Conservation (phyloP, 352 stramenopile genomes). For the Globisporangium middletonii region DNA sequence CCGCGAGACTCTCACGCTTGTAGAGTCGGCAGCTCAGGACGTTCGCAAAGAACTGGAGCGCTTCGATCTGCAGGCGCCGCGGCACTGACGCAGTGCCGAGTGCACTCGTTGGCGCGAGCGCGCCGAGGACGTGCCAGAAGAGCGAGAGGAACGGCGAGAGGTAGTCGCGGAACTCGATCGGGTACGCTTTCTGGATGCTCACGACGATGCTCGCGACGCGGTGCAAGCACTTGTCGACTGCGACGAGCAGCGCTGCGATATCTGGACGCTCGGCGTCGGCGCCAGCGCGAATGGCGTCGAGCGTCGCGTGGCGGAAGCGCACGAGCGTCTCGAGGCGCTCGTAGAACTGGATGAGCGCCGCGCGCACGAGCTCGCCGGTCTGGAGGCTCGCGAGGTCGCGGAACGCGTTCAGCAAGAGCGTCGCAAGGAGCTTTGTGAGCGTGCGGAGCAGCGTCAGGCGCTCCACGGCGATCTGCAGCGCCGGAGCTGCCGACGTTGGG, state of each 20-base stretch:
- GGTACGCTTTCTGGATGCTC: constrained; percentile 68
- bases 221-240: constrained; percentile 63
- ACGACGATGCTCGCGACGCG: constrained; percentile 61
- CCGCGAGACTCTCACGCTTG: constrained; percentile 59
- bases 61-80: constrained; percentile 53
- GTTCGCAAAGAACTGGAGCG: constrained; percentile 77
- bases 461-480: constrained; percentile 12
- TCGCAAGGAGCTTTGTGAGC: constrained; percentile 62
- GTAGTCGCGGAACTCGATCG: constrained; percentile 82
- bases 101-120: constrained; percentile 14
- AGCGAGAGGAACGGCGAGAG: constrained; percentile 54
- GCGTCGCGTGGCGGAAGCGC: constrained; percentile 24
- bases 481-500: not conserved
- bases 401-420: constrained; percentile 66
- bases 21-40: constrained; percentile 78
- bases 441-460: constrained; percentile 38
- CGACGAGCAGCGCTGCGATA: not conserved
- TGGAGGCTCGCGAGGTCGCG: constrained; percentile 50
- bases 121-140: constrained; percentile 55
- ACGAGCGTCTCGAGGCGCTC: constrained; percentile 62
- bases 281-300: constrained; percentile 1
- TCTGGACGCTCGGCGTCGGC: constrained; percentile 1
- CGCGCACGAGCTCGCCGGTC: constrained; percentile 46
- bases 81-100: constrained; percentile 13
- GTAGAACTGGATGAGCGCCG: constrained; percentile 62